Base-by-base conservation (phyloP, 208 protist species). In the Porcisia hertigi region DNA sequence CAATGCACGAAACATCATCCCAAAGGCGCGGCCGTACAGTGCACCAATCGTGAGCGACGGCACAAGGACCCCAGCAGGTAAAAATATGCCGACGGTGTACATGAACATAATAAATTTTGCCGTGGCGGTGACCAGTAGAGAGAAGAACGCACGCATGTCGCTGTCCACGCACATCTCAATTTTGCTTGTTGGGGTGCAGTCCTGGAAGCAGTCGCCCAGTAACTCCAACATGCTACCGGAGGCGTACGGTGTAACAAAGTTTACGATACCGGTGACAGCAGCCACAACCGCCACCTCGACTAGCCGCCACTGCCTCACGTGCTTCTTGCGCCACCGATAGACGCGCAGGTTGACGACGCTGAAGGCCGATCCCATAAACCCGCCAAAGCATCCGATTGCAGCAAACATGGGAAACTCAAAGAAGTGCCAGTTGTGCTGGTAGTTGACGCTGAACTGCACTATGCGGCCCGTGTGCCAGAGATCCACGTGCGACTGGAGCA, bases 41-140 rank as follows among this genome's bases (percentile, higher is more conserved):
- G 89, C 93, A 63, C 98, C 98, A 67, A 97, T 96, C 11, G 97
- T 80, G 41, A 99, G 83, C 23, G 92, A 92, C 11, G 97, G 97
- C 45, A 99, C 91, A 60, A 99, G 98, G 65, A 98, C 85, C 52
- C 97, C 97, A 0, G 90, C 82, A 4, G 96, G 94, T n/a, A 98
- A 67, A 60, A 88, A 90, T 0, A 76, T 86, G 36, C 92, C 92
- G 16, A 94, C 72, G 6, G 88, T 92, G 76, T 88, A 91, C 30
- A 88, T 79, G 74, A 87, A 92, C 30, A 96, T 63, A 3, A 78
- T 20, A 20, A 91, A 76, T 64, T 94, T 93, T 25, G 85, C 78
- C 18, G 84, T 81, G 18, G 85, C 92, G 23, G 87, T 80, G 62
- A 83, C 65, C 30, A 96, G 76, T 12, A 96, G 83, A n/a, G 85